Evolutionary conservation across 805 yeast genomes (phyloP), one percentile per base, ranked within the genome.

Genomic region (Maudiozyma pseudohumilis): DNA sequence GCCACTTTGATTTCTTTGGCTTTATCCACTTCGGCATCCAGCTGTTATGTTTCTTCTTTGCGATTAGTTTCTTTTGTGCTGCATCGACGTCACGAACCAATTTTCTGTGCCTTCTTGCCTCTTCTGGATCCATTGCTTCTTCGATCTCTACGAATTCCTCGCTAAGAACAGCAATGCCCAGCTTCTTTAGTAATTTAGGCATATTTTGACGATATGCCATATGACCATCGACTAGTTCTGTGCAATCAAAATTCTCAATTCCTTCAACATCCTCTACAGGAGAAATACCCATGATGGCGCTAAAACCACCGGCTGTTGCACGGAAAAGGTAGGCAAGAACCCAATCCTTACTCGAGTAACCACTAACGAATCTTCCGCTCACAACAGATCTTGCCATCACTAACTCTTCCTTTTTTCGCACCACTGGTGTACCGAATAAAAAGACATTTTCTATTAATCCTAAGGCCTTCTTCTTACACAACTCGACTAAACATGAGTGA

Each of bases 111-210:
- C 89, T 75, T 46, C 87, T 87, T 18, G 75, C 72, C 50, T 80
- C 77, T 47, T 85, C 95, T 2, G 94, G 85, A 58, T 89, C 95
- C 0, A 96, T 94, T 5, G 52, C 49, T 53, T 89, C 96, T 56
- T 88, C 96, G 47, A 92, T 88, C 59, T 92, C 98, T 15, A 83
- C 80, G 55, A 92, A 92, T 56, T 88, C 95, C 41, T 92, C 98
- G 44, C 80, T 75, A 29, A 87, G 56, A 4, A 92, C 86, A 39
- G 83, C 80, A 77, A 94, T 81, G 4, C 83, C 88, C 29, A 84
- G 49, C 35, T 64, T 60, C 44, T 72, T 71, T 46, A 92, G 56
- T 31, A 92, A 68, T 48, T 75, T 75, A 1, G 99, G 99, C 72
- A 92, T 86, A 10, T 86, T 87, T 44, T 80, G 80, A 64, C 98